Evolutionary conservation across 2,329 filamentous ascomycete species (phyloP).

Genomic region (Aspergillus caelatus): DNA sequence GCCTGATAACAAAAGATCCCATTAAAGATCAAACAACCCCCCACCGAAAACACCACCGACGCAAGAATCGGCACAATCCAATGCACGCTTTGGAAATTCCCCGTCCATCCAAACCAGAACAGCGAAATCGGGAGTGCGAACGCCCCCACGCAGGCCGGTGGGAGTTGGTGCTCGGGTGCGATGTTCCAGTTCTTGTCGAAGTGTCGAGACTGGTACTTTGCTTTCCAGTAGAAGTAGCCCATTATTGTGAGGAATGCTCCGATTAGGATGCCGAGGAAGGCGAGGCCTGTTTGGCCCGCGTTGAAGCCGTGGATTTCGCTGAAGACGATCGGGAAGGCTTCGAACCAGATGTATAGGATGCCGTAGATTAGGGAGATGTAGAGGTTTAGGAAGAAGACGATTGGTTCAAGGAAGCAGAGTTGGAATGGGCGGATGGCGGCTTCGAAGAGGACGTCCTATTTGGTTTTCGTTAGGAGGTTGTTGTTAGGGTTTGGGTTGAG

Average conservation of each 20-base stretch:
- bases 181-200: slow-evolving; percentile 25
- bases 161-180: slow-evolving; percentile 52
- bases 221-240: slow-evolving; percentile 40
- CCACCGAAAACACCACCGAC: slow-evolving; percentile 65
- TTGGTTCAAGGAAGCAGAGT: slow-evolving; percentile 26
- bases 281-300: slow-evolving; percentile 30
- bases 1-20: slow-evolving; percentile 75
- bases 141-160: slow-evolving; percentile 63
- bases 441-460: slow-evolving; percentile 44
- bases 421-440: slow-evolving; percentile 45
- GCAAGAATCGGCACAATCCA: slow-evolving; percentile 71
- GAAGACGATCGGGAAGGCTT: slow-evolving; percentile 49
- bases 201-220: slow-evolving; percentile 18
- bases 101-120: slow-evolving; percentile 69
- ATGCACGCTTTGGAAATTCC: slow-evolving; percentile 56
- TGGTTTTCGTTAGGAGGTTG: too few species aligned
- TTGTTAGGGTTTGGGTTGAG: not conserved
- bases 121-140: slow-evolving; percentile 67
- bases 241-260: slow-evolving; percentile 38
- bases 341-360: slow-evolving; percentile 42
- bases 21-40: slow-evolving; percentile 72
- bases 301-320: slow-evolving; percentile 35
- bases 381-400: slow-evolving; percentile 26
- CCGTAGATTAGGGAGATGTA: slow-evolving; percentile 30
- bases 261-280: slow-evolving; percentile 30